Evolutionary conservation across 108 stramenopile genomes (phyloP).

Genomic region (Cylindrotheca fusiformis): DNA sequence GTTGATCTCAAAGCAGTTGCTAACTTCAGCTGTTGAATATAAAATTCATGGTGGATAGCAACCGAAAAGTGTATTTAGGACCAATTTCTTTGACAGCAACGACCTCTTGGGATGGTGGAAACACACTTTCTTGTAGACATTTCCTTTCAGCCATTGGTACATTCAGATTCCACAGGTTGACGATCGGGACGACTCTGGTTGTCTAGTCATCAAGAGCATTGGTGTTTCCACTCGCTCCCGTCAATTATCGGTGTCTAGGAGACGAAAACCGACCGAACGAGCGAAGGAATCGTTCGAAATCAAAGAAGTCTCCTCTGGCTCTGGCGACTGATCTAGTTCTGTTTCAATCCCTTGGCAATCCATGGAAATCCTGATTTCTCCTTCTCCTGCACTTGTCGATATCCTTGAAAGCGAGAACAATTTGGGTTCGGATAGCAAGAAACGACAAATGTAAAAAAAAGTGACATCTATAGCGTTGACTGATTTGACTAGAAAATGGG

Average conservation of each 20-base stretch:
- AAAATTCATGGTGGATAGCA: no score
- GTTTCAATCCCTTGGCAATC: constrained; percentile 3
- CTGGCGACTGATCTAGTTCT: not conserved
- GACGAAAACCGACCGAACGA: constrained; percentile 44
- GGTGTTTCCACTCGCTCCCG: no score
- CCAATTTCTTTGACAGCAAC: not conserved
- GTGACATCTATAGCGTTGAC: no score
- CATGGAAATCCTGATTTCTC: constrained; percentile 21
- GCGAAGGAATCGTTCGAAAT: constrained; percentile 69
- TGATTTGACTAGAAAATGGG: no score
- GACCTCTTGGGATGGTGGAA: constrained; percentile 50
- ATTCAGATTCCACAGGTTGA: constrained; percentile 65
- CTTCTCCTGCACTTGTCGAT: constrained; percentile 19
- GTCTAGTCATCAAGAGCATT: no score
- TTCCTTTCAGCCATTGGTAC: constrained; percentile 41
- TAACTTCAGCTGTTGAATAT: constrained; percentile 41
- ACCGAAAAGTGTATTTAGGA: constrained; percentile 1
- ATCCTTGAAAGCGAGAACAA: constrained; percentile 29
- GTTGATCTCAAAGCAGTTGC: constrained; percentile 69
- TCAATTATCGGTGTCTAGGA: constrained; percentile 13
- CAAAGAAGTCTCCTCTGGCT: constrained; percentile 38
- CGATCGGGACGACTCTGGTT: constrained; percentile 59
- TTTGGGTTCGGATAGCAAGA: constrained; percentile 26
- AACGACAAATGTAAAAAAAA: no score
- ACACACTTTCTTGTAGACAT: constrained; percentile 42